Base-by-base conservation (phyloP, 1,284 basidiomycete genomes). In the Marasmius oreades region DNA sequence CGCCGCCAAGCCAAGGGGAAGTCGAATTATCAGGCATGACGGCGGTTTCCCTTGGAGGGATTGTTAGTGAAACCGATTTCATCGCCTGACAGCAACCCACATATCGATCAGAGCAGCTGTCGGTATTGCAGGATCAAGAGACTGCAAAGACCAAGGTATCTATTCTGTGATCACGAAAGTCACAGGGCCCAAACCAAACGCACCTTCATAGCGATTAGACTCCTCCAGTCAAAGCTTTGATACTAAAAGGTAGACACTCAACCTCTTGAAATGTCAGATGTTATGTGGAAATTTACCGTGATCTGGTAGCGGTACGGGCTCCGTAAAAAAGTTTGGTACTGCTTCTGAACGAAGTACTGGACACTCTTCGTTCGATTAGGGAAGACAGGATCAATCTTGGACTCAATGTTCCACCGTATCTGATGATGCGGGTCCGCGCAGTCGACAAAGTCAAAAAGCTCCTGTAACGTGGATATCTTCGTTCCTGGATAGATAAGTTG, bases 191-290 rank as follows among this genome's bases (percentile, higher is more conserved):
- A 31, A 31, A 52, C 58, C 28, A 31, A 31, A 52, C 58, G 23
- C 60, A 81, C 82, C 77, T 86, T 88, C 85, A 90, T 90, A 23
- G 72, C 77, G 55, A 84, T 66, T n/a, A 90, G 63, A 14, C 85
- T 84, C 60, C 87, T 76, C 87, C 88, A 90, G 64, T 89, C 86
- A 62, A 90, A 88, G 63, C 86, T 88, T 72, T 90, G 85, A 63
- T 82, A 88, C 85, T 89, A 60, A 3, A 39, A 47, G 39, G 16
- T 39, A 39, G 12, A 1, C 16, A n/a, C 34, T 50, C 16, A 33
- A 20, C 36, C 52, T 46, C 6, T 51, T 36, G 1, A 36, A 12
- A 14, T 26, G 33, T 7, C 18, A n/a, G n/a, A n/a, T n/a, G n/a
- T 12, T 14, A 18, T 12, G 55, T 10, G 18, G 48, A 36, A 3